Base-by-base conservation (phyloP, 1,284 basidiomycete species). In the Sporisorium scitamineum region DNA sequence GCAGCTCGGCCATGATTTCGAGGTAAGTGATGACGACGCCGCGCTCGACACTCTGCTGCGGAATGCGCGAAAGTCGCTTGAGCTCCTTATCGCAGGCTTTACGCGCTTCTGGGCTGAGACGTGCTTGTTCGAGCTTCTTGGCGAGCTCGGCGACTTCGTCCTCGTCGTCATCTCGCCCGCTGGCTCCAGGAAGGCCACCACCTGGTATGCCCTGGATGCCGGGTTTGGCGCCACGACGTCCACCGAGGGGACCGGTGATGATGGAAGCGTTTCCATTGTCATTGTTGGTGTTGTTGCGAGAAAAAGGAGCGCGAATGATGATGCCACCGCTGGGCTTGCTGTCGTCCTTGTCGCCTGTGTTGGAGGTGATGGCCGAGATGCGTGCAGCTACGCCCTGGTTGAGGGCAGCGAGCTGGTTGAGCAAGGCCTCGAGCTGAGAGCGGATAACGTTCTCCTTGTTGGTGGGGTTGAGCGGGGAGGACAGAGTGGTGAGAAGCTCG, bases 21-120 rank as follows among this genome's bases (percentile, higher is more conserved):
- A 86, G 81, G 61, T 86, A 86, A 45, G 82, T 81, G 63, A 85
- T 83, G 54, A 86, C 68, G 11, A 85, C 83, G 39, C 84, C 82
- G 16, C 84, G 73, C 64, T 85, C 84, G 54, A 85, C 82, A 53
- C 80, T 81, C 67, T 85, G 84, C 27, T 78, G 58, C 11, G 84
- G 84, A 45, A 85, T 84, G 34, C 83, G 78, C 13, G 72, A 55
- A 18, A 85, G 78, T 11, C 84, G 76, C 72, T 82, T 83, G 44
- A 85, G 79, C 76, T 85, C 84, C 61, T 78, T 77, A 44, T 84
- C 78, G 65, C 83, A 84, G 13, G 81, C 74, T 50, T 80, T 83
- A 54, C 80, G 78, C 13, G 84, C 83, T 59, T 85, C 84, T 27
- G 74, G 70, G 22, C 78, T 68, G 31, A 85, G 80, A 27, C 58